Evolutionary conservation across 176 grass and related monocot species (phyloP).

Genomic region (Typha latifolia): DNA sequence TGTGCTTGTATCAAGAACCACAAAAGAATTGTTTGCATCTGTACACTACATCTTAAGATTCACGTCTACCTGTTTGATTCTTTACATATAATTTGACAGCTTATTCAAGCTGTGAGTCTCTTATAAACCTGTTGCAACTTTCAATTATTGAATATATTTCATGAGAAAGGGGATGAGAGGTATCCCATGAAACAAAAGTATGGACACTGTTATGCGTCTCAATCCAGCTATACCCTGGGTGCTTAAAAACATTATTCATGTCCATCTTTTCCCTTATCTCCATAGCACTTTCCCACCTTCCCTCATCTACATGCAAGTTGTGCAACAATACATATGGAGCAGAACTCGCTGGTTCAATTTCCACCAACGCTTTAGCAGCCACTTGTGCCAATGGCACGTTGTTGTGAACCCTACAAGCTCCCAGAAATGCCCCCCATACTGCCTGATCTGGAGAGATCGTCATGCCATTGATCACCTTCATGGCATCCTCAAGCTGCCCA

Average conservation of each 20-base stretch:
- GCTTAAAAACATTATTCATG: conserved; percentile 47
- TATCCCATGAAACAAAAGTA: conserved; percentile 67
- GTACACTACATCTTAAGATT: too few species aligned
- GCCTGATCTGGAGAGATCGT: conserved; percentile 39
- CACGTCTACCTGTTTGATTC: neutral
- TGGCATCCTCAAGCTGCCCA: conserved; percentile 45
- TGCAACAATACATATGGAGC: conserved; percentile 78
- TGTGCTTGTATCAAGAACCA: too few species aligned
- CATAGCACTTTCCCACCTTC: conserved; percentile 57
- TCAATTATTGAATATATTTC: conserved; percentile 57
- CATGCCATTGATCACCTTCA: conserved; percentile 51
- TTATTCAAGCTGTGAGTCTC: conserved; percentile 37
- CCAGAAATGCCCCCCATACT: conserved; percentile 80
- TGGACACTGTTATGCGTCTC: conserved; percentile 50
- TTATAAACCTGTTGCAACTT: conserved; percentile 34
- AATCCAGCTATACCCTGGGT: conserved; percentile 70
- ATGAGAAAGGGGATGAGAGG: conserved; percentile 39
- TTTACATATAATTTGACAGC: neutral
- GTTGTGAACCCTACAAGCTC: conserved; percentile 58
- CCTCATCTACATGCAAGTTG: conserved; percentile 64
- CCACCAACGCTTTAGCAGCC: conserved; percentile 40
- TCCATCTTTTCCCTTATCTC: conserved; percentile 57
- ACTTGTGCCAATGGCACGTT: conserved; percentile 40
- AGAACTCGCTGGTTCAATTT: conserved; percentile 60
- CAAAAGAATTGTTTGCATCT: too few species aligned